phyloP scores from a whole-genome alignment of 306 rosid species.

The Vigna radiata region DNA sequence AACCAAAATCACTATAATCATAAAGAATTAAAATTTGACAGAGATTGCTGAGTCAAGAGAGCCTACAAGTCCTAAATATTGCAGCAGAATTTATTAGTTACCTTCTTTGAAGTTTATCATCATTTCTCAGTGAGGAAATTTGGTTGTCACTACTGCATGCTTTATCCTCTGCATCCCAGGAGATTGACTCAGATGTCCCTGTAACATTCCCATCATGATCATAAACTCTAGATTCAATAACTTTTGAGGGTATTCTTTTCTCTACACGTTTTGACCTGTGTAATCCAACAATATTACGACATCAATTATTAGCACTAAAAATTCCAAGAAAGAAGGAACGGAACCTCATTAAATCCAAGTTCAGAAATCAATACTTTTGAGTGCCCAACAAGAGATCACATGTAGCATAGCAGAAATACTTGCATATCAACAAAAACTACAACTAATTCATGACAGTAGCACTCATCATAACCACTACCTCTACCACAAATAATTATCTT shows the following conservation, averaged over 20 bases:
- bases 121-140: constrained; percentile 60
- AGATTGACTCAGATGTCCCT: constrained; percentile 77
- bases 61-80: background rate
- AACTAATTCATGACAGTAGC: background rate
- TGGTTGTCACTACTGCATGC: constrained; percentile 77
- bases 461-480: constrained; percentile 14
- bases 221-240: constrained; percentile 55
- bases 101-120: constrained; percentile 62
- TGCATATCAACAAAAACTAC: background rate
- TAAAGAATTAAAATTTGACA: constrained; percentile 1
- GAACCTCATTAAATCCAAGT: constrained; percentile 24
- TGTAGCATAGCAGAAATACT: background rate
- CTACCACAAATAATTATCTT: background rate
- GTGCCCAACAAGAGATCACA: background rate
- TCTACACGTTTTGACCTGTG: constrained; percentile 68
- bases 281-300: constrained; percentile 30
- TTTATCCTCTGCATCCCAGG: constrained; percentile 79
- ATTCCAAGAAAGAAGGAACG: background rate
- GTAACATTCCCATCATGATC: constrained; percentile 60
- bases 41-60: constrained; percentile 23
- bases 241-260: constrained; percentile 51
- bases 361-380: constrained; percentile 6
- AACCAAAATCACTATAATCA: constrained; percentile 28
- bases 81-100: constrained; percentile 32
- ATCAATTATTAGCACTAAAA: constrained; percentile 15